Base-by-base conservation (phyloP, 2,329 filamentous ascomycete species). In the Karstenula rhodostoma region DNA sequence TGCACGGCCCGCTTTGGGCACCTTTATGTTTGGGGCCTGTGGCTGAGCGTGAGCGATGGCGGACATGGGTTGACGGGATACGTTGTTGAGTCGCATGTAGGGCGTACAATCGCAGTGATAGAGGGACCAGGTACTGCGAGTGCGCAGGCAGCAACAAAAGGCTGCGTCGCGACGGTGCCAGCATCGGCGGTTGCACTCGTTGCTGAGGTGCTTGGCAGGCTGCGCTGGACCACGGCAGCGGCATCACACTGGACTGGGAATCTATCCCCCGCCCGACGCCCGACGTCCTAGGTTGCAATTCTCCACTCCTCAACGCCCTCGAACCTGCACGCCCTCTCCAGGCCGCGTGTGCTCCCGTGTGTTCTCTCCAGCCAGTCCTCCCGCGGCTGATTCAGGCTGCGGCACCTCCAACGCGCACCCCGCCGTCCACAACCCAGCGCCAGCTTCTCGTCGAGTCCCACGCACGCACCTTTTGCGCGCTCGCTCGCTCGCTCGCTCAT, bases 391-490 rank as follows among this genome's bases (percentile, higher is more conserved):
- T 46, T 37, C n/a, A 43, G 40, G 37, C 52, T 46, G 23, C 40
- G 27, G 19, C 52, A 25, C 13, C 40, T 55, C 40, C 29, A 43
- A 59, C 54, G 56, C 57, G 57, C 51, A 42, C 48, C 55, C 48
- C 37, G 35, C 57, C 59, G 57, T 35, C 32, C 63, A 64, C 60
- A 62, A 51, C 61, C 56, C 62, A 59, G 60, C 61, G 60, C 55
- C 63, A 67, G 59, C 49, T n/a, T 10, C 46, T 56, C 29, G 52
- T 65, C 67, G 61, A 67, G 62, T 64, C 62, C 63, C 58, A 55
- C 58, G 50, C 59, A 53, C 44, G 52, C 60, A 62, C 55, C 53
- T 58, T 52, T 47, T 57, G 55, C 64, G 60, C 59, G 43, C 57
- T 48, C 29, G 52, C 42, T 59, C 61, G 43, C 53, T 59, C 61